phyloP scores from a whole-genome alignment of 805 yeast species.

The Sugiyamaella qingdaonensis region DNA sequence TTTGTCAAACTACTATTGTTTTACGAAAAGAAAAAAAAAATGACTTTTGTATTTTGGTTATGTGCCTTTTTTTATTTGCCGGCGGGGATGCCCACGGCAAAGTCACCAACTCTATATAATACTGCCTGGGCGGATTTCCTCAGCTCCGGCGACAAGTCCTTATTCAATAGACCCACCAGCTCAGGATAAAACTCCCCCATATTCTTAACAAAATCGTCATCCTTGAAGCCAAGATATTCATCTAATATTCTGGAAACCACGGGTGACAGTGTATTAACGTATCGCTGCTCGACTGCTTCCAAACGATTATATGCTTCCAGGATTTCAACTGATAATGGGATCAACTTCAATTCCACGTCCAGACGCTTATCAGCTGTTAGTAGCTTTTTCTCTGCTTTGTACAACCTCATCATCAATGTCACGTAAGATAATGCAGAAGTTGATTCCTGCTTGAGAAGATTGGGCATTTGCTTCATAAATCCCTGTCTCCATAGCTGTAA shows the following conservation, averaged over 20 bases:
- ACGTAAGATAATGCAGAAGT: slow-evolving; percentile 84
- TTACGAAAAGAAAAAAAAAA: no score
- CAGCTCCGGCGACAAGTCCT: slow-evolving; percentile 35
- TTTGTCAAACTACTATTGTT: no score
- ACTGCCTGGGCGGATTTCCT: slow-evolving; percentile 33
- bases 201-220: slow-evolving; percentile 29
- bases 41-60: background rate
- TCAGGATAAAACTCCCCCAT: slow-evolving; percentile 29
- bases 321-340: slow-evolving; percentile 69
- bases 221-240: slow-evolving; percentile 75
- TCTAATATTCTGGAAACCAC: slow-evolving; percentile 84
- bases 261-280: slow-evolving; percentile 83
- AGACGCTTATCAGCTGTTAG: slow-evolving; percentile 41
- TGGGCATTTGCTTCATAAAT: slow-evolving; percentile 87
- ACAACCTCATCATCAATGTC: slow-evolving; percentile 72
- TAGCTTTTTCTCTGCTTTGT: slow-evolving; percentile 51
- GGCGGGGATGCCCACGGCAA: slow-evolving; percentile 26
- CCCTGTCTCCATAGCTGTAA: slow-evolving; percentile 90
- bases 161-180: slow-evolving; percentile 31
- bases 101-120: slow-evolving; percentile 47
- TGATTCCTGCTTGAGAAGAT: slow-evolving; percentile 85
- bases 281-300: slow-evolving; percentile 67
- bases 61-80: background rate
- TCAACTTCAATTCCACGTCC: slow-evolving; percentile 48
- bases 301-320: slow-evolving; percentile 64